Conservation (phyloP, 2,329 filamentous ascomycete genomes). For the Sporothrix mexicana region DNA sequence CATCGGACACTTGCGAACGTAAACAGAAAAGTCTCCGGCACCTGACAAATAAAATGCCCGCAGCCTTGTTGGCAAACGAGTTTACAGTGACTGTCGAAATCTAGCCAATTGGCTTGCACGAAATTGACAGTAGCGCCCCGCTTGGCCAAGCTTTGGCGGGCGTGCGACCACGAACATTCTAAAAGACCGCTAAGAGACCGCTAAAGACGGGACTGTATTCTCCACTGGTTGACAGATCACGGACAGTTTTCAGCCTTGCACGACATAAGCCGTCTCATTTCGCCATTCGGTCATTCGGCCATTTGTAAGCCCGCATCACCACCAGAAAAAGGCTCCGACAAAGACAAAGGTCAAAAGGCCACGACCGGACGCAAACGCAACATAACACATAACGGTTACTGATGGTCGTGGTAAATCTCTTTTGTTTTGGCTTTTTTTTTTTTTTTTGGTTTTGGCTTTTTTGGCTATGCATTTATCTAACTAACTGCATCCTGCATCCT, state of each 20-base stretch:
- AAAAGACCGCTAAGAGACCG: neutral
- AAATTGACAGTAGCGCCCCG: neutral
- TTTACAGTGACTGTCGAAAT: too few relatives aligned
- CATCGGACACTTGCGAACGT: slow-evolving; percentile 4
- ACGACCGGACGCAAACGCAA: too few relatives aligned
- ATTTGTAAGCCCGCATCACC: slow-evolving; percentile 6
- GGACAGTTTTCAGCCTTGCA: slow-evolving; percentile 12
- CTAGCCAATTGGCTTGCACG: slow-evolving; percentile 22
- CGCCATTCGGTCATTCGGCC: neutral
- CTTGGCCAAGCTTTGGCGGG: neutral
- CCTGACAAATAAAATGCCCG: neutral
- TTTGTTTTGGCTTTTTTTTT: neutral
- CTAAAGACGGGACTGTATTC: neutral
- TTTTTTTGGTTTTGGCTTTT: neutral
- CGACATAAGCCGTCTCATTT: too few relatives aligned
- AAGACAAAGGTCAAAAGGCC: too few relatives aligned
- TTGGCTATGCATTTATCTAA: too few relatives aligned
- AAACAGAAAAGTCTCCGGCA: slow-evolving; percentile 9
- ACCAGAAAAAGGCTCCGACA: neutral
- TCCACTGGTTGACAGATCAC: neutral
- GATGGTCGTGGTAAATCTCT: too few relatives aligned
- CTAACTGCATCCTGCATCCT: too few relatives aligned
- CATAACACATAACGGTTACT: neutral
- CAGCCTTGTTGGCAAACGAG: too few relatives aligned
- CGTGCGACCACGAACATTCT: neutral